Base-by-base conservation (phyloP, 805 yeast genomes). In the Zygosaccharomyces rouxii region DNA sequence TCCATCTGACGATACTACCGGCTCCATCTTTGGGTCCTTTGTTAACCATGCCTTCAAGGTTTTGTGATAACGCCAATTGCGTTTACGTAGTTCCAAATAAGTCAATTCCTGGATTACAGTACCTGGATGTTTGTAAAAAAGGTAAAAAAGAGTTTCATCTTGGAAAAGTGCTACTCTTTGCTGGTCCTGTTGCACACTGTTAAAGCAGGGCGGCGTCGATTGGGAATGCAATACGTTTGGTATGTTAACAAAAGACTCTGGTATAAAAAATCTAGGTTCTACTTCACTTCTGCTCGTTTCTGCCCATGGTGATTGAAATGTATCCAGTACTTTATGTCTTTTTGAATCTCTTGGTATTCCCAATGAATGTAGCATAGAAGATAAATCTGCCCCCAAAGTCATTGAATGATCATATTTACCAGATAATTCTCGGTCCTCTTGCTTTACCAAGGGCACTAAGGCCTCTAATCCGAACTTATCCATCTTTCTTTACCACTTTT, bases 11-110 rank as follows among this genome's bases (percentile, higher is more conserved):
- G 85, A 79, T 50, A 89, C 87, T 13, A 87, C 79, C 1, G 97
- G 97, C 66, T 92, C 98, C 52, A 83, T 82, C 58, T 81, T 80
- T 25, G 95, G 86, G 60, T 89, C 97, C 67, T 94, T 94, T 10
- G 99, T 94, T 50, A 94, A 72, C 99, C 99, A 94, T 44, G 94
- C 89, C 71, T 90, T 95, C 48, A 94, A 77, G 52, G 89, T 96
- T 70, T 89, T 92, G 70, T 94, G 99, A 63, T 87, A 94, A 56
- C 98, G 79, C 99, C 99, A 94, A 69, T 92, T 94, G 59, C 99
- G 77, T 53, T 82, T 82, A 59, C 89, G 88, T 57, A 94, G 77
- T 66, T 92, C 98, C 50, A 92, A 75, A 5, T 97, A 95, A 4
- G 95, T 95, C 48, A 89, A 78, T 65, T 94, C 99, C 68, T 94